phyloP scores from a whole-genome alignment of 331 rosid genomes.

The Quercus phellos region DNA sequence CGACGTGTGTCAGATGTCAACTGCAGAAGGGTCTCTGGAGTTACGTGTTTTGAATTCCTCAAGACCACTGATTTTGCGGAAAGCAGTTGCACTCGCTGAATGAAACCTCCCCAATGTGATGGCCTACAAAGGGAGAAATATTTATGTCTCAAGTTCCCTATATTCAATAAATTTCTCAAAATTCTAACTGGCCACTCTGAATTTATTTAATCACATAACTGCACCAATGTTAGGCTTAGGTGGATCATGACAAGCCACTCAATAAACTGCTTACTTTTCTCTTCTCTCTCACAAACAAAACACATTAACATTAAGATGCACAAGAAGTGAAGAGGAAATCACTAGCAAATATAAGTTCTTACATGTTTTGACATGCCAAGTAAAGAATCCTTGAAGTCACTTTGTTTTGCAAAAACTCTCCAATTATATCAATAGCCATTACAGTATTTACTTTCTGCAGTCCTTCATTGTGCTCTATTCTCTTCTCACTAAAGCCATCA shows the following conservation, averaged over 20 bases:
- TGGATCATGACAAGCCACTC: neutral
- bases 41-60: conserved; percentile 49
- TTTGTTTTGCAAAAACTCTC: conserved; percentile 56
- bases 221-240: neutral
- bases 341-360: conserved; percentile 22
- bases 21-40: conserved; percentile 54
- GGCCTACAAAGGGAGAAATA: conserved; percentile 50
- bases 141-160: neutral
- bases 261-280: neutral
- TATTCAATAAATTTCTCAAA: neutral
- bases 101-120: conserved; percentile 58
- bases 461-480: conserved; percentile 36
- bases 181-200: neutral
- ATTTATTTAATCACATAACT: neutral
- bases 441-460: conserved; percentile 51
- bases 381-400: conserved; percentile 60
- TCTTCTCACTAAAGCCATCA: conserved; percentile 37
- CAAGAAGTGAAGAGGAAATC: conserved; percentile 13
- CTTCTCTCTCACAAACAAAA: conserved; percentile 11
- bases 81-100: conserved; percentile 51
- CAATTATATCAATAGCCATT: conserved; percentile 61
- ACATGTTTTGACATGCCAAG: conserved; percentile 77
- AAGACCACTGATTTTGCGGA: conserved; percentile 56
- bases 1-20: conserved; percentile 40
- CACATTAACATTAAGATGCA: conserved; percentile 3